Conservation (phyloP, 2,329 filamentous ascomycete species). For the Knoxdaviesia proteae region DNA sequence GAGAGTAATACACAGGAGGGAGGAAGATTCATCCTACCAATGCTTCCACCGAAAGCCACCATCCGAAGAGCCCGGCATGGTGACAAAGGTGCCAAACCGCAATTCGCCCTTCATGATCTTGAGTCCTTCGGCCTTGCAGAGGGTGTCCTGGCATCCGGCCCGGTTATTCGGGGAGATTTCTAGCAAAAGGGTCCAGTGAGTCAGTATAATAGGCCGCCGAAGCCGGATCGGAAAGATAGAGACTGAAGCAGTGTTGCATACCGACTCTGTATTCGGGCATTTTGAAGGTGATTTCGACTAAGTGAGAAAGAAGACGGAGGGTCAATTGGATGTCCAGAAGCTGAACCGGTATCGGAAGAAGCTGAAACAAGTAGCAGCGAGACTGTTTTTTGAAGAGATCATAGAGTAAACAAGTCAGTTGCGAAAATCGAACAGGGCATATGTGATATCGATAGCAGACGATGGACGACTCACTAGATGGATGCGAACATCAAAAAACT, state of each 20-base stretch:
- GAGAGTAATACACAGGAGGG: neutral
- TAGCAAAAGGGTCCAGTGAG: slow-evolving; percentile 13
- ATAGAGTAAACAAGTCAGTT: neutral
- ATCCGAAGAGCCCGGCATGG: slow-evolving; percentile 26
- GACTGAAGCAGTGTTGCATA: slow-evolving; percentile 10
- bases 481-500: no score
- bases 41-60: slow-evolving; percentile 63
- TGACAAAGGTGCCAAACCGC: slow-evolving; percentile 55
- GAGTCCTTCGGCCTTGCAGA: slow-evolving; percentile 46
- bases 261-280: slow-evolving; percentile 28
- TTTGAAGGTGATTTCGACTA: slow-evolving; percentile 4
- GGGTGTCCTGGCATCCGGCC: slow-evolving; percentile 49
- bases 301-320: neutral
- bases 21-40: slow-evolving; percentile 38
- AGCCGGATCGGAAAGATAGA: neutral
- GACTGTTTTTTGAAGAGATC: neutral
- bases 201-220: neutral
- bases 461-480: no score
- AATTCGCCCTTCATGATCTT: slow-evolving; percentile 69
- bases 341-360: no score
- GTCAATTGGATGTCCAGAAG: no score
- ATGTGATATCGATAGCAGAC: no score
- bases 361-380: no score
- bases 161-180: slow-evolving; percentile 52
- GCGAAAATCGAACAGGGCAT: no score